Percentiles rank a stretch among this genome's conserved stretches.
These are phyloP conservation scores for Athelia psychrophila DNA, from an alignment of 1,284 basidiomycete species.

Conservation along the genomic window DNA sequence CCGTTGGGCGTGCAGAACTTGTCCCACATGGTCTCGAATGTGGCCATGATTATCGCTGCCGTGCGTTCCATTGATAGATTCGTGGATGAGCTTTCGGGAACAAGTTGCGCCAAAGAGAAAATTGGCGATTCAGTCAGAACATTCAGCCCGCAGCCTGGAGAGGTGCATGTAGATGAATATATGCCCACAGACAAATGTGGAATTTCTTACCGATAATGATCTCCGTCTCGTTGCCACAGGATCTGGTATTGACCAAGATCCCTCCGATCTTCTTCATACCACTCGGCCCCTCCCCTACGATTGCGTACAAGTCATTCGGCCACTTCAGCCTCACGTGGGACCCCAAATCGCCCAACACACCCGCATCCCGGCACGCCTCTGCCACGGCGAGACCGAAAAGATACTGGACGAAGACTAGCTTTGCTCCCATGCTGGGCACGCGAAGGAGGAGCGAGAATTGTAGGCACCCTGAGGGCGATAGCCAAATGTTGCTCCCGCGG, in stretches of 20 bases:
- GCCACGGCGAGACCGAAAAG: constrained; percentile 89
- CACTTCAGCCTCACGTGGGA: constrained; percentile 83
- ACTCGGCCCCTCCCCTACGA: constrained; percentile 42
- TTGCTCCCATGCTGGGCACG: constrained; percentile 51
- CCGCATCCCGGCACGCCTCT: constrained; percentile 67
- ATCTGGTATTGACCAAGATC: constrained; percentile 89
- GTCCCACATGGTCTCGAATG: constrained; percentile 80
- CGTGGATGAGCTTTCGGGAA: constrained; percentile 32
- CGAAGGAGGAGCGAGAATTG: constrained; percentile 83
- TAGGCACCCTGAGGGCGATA: constrained; percentile 89
- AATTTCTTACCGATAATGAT: constrained; percentile 69
- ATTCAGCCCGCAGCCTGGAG: constrained; percentile 86
- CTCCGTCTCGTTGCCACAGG: constrained; percentile 67
- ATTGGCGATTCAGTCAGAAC: constrained; percentile 84
- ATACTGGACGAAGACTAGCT: constrained; percentile 95
- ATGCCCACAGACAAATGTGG: constrained; percentile 1
- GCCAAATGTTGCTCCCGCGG: constrained; percentile 88
- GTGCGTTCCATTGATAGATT: constrained; percentile 72
- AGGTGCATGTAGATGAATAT: neutral
- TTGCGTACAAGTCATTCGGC: constrained; percentile 96
- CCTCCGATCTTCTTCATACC: constrained; percentile 82
- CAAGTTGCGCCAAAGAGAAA: constrained; percentile 76
- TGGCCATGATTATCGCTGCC: constrained; percentile 73
- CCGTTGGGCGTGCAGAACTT: constrained; percentile 54
- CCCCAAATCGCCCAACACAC: constrained; percentile 52